Percentiles rank a stretch among this genome's conserved stretches.
phyloP scores from a whole-genome alignment of 129 eudicot genomes.

The Rutidosis leptorrhynchoides region DNA sequence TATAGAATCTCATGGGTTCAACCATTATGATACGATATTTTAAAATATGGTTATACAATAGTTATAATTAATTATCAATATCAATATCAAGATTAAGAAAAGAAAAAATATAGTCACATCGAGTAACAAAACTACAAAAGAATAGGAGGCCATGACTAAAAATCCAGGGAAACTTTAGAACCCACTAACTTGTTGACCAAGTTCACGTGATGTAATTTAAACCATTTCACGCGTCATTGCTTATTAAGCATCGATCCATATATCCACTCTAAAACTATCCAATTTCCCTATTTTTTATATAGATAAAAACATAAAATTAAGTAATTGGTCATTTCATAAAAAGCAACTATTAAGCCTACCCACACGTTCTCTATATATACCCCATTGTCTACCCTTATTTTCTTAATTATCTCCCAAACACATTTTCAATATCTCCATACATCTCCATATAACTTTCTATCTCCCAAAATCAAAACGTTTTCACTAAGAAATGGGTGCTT shows the following conservation, averaged over 20 bases:
- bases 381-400: background rate
- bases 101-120: background rate
- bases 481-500: slow-evolving; percentile 21
- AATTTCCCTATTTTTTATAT: background rate
- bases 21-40: too few species aligned
- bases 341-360: slow-evolving; percentile 1
- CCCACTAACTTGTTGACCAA: background rate
- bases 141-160: background rate
- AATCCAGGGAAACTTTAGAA: background rate
- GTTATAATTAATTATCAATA: too few species aligned
- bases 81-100: background rate
- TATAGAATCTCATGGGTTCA: too few species aligned
- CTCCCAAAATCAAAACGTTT: background rate
- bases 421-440: background rate
- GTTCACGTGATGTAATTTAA: slow-evolving; percentile 2
- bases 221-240: slow-evolving; percentile 24
- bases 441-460: too few species aligned
- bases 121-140: background rate
- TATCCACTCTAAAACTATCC: background rate
- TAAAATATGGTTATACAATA: background rate
- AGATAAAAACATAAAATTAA: background rate
- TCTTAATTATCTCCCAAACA: background rate
- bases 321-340: slow-evolving; percentile 10
- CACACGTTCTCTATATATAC: slow-evolving; percentile 9
- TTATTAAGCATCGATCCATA: slow-evolving; percentile 22